Evolutionary conservation across 106 monocot species (phyloP).

Genomic region (Dioscorea zingiberensis): DNA sequence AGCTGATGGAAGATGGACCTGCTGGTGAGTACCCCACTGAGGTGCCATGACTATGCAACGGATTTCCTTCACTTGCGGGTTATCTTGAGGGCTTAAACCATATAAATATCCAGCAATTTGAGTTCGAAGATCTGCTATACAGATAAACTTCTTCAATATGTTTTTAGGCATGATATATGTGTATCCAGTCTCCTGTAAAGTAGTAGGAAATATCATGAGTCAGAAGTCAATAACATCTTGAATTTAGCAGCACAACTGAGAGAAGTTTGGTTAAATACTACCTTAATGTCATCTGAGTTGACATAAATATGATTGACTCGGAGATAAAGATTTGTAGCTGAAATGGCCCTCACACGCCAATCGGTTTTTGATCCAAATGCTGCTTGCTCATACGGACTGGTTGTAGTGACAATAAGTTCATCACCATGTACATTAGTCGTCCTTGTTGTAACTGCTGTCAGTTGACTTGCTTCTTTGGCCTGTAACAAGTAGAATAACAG

Average conservation of each 20-base stretch:
- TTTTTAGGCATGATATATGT: constrained; percentile 99
- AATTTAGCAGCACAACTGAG: neutral
- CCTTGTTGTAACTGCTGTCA: constrained; percentile 93
- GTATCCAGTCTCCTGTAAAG: constrained; percentile 90
- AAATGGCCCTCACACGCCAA: constrained; percentile 96
- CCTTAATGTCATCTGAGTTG: constrained; percentile 99
- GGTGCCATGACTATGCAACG: constrained; percentile 90
- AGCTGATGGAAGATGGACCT: constrained; percentile 83
- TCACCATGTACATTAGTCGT: constrained; percentile 98
- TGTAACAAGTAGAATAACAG: constrained; percentile 20
- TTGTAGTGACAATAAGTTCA: constrained; percentile 96
- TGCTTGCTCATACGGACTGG: constrained; percentile 93
- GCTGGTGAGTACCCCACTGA: constrained; percentile 96
- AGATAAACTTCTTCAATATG: constrained; percentile 97
- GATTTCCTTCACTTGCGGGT: constrained; percentile 99
- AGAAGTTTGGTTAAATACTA: constrained; percentile 11
- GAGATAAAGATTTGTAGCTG: constrained; percentile 95
- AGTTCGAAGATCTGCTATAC: constrained; percentile 94
- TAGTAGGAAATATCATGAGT: neutral
- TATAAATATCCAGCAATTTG: constrained; percentile 93
- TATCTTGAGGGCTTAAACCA: constrained; percentile 96
- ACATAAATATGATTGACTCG: constrained; percentile 99
- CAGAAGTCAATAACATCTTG: neutral
- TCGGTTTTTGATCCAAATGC: constrained; percentile 85
- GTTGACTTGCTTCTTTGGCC: constrained; percentile 96